These are phyloP conservation scores for Fistulifera solaris DNA, from an alignment of 108 stramenopile species.

Conservation along the genomic window DNA sequence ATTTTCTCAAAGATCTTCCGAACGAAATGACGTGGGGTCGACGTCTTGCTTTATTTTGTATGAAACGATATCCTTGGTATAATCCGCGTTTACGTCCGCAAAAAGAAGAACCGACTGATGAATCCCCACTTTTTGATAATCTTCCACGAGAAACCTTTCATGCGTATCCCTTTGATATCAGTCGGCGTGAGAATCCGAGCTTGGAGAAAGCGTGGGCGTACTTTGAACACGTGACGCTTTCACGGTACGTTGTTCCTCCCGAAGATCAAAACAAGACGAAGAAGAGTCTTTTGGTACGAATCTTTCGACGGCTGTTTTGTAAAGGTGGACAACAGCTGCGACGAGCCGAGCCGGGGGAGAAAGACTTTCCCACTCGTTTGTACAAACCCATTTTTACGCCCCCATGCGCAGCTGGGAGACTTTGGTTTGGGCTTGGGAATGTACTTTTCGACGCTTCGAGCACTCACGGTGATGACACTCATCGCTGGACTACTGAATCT, in stretches of 20 bases:
- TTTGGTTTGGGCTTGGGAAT: conserved; percentile 58
- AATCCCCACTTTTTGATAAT: neutral
- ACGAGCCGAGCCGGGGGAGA: conserved; percentile 66
- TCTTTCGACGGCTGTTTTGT: conserved; percentile 14
- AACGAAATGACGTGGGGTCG: conserved; percentile 64
- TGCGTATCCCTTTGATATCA: conserved; percentile 11
- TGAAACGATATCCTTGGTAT: conserved; percentile 51
- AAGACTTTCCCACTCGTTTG: conserved; percentile 38
- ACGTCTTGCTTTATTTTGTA: conserved; percentile 43
- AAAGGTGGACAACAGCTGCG: conserved; percentile 32
- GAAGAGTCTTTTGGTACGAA: conserved; percentile 9
- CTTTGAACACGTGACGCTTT: conserved; percentile 80
- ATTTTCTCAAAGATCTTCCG: conserved; percentile 32
- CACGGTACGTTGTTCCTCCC: conserved; percentile 37
- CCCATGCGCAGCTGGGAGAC: conserved; percentile 44
- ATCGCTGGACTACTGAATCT: conserved; percentile 59
- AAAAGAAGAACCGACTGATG: conserved; percentile 1
- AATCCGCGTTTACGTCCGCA: conserved; percentile 27
- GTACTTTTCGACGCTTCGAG: conserved; percentile 72
- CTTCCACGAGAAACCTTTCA: neutral
- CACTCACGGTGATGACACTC: conserved; percentile 39
- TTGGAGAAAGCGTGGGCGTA: conserved; percentile 68
- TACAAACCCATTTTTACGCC: conserved; percentile 57
- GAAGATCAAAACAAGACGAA: conserved; percentile 7
- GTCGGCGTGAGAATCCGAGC: conserved; percentile 13